Base-by-base conservation (phyloP, 352 stramenopile species). In the Plasmopara viticola region DNA sequence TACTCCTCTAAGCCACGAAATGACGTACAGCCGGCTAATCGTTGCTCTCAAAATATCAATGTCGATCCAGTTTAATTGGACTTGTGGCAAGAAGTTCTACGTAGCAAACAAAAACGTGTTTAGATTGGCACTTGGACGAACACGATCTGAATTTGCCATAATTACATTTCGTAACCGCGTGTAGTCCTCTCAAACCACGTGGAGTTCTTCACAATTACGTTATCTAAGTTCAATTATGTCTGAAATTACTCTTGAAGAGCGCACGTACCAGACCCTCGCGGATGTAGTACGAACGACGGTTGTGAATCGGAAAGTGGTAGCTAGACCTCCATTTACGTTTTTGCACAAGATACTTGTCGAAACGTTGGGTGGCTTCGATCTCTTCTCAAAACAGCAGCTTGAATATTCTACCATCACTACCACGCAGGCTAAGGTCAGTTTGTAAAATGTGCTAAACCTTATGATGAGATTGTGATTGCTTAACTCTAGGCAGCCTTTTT, bases 271-370 rank as follows among this genome's bases (percentile, higher is more conserved):
- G 28, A 58, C 70, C 14, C 64, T 90, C n/a, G 64, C 87, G 18
- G 48, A 54, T 2, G 53, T 90, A 47, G 78, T 89, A 10, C 67
- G 87, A 37, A 87, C 78, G 5, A 89, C 78, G 4, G 76, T 73
- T 5, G 64, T 94, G 48, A 89, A 53, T 17, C 72, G 68, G 14
- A 86, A 84, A 52, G 78, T 91, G 18, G 61, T 94, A 4, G 42
- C 60, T 10, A 73, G 83, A 8, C 83, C 83, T 14, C 83, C 83
- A 12, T 94, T 94, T 51, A 87, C 81, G 4, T 91, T 94, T 34
- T 52, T 94, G 5, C 80, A 94, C 60, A 90, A 90, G 51, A 56
- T 94, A 2, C 64, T 90, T 5, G 58, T 89, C 7, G 78, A 90
- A 46, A 86, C 74, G 8, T 55, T 94, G 6, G 66, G 58, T 0